Base-by-base conservation (phyloP, 768 basidiomycete species). In the Cantharellus anzutake region DNA sequence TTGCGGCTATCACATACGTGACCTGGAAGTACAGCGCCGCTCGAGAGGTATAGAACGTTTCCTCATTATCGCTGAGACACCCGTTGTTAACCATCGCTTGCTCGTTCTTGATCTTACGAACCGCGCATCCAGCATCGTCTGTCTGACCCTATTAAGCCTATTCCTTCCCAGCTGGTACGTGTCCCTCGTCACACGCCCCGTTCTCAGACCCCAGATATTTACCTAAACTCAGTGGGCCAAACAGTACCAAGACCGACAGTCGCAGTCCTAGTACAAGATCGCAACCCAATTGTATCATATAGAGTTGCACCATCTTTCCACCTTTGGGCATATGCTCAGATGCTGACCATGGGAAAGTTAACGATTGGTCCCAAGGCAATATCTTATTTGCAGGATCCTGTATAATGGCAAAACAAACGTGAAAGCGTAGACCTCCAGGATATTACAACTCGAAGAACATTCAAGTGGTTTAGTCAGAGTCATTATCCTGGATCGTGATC, bases 101-200 rank as follows among this genome's bases (percentile, higher is more conserved):
- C 20, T 44, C 56, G 37, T 40, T 20, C 16, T 14, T 51, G 42
- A 37, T 29, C 38, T 16, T 29, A 29, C 50, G 40, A 50, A 35
- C 53, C 41, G 4, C 62, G 51, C 20, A 4, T 20, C 48, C 20
- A 29, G 20, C 20, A 29, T 29, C 11, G 52, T 35, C 4, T 11
- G 38, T 5, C 29, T 39, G 76, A 78, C 63, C 87, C 87, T 3
- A 73, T 73, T 59, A 76, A 80, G 59, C 76, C 79, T 14, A 89
- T 91, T 67, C 88, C 88, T 57, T 90, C 88, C 1, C 82, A 83
- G 79, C 71, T 75, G 71, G 87, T 86, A 63, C 60, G 83, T 70
- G 59, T 41, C 3, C n/a, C 3, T 39, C 58, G 51, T 20, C 14
- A 4, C 38, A 20, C 41, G 34, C 11, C 1, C 52, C 34, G 7